Evolutionary conservation across 2,329 filamentous ascomycete genomes (phyloP), one percentile per base, ranked within the genome.

Genomic region (Colletotrichum paranaense): DNA sequence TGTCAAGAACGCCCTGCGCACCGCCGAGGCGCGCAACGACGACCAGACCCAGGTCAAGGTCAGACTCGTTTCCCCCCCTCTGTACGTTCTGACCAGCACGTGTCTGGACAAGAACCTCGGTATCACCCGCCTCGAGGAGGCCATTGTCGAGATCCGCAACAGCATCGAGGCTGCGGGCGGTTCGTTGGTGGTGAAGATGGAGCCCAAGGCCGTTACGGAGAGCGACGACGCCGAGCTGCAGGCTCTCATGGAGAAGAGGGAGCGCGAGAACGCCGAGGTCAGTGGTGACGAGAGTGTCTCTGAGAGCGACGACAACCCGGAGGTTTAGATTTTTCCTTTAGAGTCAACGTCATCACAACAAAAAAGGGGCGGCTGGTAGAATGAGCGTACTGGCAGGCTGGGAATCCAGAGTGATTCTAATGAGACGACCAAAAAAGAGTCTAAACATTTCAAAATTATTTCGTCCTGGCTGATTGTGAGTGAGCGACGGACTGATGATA

Each of bases 241-340:
- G 84, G 97, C 96, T 65, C 90, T 99, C 76, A 99, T 99, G 97
- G 97, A 98, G 89, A 98, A 98, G 92, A 92, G 94, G 77, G 97
- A 98, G 88, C 93, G 95, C 77, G 96, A 98, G 90, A 99, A 99
- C 85, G 94, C 95, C 82, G 95, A 99, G 84, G 95, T 99, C 81
- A 98, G 95, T 84, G 97, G 97, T 80, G 97, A 99, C 82, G 97
- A 99, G 88, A 97, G 95, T 83, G 89, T 95, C 84, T 97, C 94
- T 81, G 96, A 97, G 85, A 98, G 95, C 82, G 97, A 98, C 81
- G 97, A 98, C 82, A 95, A 94, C 81, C 71, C 71, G 57, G 71
- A 73, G 60, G 71, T 73, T 38, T 73, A 73, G 67, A 66, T 62
- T 68, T 57, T 49, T 55, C 90, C 38, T 42, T 92, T 76, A 32